Evolutionary conservation across 225 moss, liverwort and hornwort genomes (phyloP), one percentile per base, ranked within the genome.

Genomic region (Ulota crispa): DNA sequence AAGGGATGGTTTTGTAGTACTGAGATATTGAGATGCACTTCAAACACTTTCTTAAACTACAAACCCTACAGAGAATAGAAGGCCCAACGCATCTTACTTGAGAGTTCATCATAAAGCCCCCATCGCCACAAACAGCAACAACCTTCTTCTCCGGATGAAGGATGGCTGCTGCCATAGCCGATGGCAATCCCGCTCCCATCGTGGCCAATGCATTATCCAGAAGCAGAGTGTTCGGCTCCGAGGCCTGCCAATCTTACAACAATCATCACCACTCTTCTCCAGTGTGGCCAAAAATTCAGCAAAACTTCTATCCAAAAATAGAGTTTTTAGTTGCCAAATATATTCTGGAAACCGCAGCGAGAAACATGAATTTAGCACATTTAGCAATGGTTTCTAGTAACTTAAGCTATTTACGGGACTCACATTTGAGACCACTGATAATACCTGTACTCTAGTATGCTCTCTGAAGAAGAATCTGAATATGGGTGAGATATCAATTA

Each of bases 91-190:
- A 15, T 45, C 92, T 86, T 85, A 91, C 96, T 83, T 94, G 94
- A 21, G 98, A 98, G 62, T 98, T 98, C 93, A 98, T 95, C 94
- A 98, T 93, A 68, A 98, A 98, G 76, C 95, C 98, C 52, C 98
- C 95, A 70, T 98, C 98, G n/a, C 98, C 98, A 86, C 95, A 95
- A 78, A 98, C 89, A 84, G 95, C 95, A 42, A 94, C 87, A 39
- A 98, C 84, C 81, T 94, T 98, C 80, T 88, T 95, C 14, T 92
- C 53, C 30, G 95, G 94, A 52, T 94, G 82, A 71, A 98, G 82
- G 27, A 98, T 84, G 43, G 95, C 91, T 70, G 84, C 94, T 65
- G 94, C 98, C 81, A 95, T 94, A 16, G 95, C 98, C 36, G 98
- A 98, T 34, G 98, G 98, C 68, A 98, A 80, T 65, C 98, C 98